Evolutionary conservation across 257 asterid species (phyloP).

Genomic region (Fraxinus excelsior): DNA sequence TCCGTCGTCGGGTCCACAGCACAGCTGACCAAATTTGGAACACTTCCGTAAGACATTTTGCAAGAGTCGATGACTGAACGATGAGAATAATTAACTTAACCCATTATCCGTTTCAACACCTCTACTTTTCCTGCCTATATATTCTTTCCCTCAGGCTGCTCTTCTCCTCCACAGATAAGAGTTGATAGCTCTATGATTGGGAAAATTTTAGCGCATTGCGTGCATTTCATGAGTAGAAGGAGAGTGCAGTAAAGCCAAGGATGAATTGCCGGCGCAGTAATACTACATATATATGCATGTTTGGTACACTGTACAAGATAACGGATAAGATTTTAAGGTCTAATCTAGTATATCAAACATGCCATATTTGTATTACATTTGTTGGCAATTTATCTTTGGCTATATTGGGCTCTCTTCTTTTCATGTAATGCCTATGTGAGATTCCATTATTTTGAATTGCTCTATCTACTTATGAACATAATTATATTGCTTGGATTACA

Average conservation of each 20-base stretch:
- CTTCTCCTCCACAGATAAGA: background rate
- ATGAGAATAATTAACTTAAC: background rate
- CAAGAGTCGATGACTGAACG: background rate
- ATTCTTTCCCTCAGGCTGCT: background rate
- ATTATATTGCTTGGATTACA: too few relatives aligned
- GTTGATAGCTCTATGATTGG: background rate
- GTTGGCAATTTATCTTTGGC: slow-evolving; percentile 19
- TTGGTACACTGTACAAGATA: background rate
- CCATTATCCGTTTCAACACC: background rate
- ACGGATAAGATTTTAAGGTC: background rate
- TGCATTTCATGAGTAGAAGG: slow-evolving; percentile 20
- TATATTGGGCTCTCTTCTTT: slow-evolving; percentile 26
- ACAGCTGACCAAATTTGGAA: background rate
- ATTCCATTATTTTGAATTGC: too few relatives aligned
- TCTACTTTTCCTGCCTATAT: background rate
- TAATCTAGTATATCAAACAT: background rate
- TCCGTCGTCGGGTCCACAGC: background rate
- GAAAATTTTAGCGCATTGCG: background rate
- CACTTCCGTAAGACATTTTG: too few relatives aligned
- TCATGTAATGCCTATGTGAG: slow-evolving; percentile 13
- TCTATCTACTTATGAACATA: too few relatives aligned
- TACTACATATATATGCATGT: background rate
- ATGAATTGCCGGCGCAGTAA: slow-evolving; percentile 26
- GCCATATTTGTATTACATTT: background rate
- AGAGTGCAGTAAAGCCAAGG: slow-evolving; percentile 25